These are phyloP conservation scores for Hippophae gyantsensis DNA, from an alignment of 306 rosid genomes.

Conservation along the genomic window DNA sequence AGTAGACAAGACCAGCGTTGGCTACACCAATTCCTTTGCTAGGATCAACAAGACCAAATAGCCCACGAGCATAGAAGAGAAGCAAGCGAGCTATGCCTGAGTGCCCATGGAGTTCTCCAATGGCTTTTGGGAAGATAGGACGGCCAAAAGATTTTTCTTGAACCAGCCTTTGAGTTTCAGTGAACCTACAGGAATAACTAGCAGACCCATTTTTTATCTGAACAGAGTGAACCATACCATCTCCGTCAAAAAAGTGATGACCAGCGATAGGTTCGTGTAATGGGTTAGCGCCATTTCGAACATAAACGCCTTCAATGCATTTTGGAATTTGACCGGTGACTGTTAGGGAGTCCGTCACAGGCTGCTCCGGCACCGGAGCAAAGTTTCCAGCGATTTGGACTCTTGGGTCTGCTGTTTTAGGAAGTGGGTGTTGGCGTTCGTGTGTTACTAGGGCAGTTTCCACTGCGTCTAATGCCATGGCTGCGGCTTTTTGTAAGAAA, in stretches of 20 bases:
- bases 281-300: conserved; percentile 92
- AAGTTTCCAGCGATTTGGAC: conserved; percentile 91
- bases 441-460: conserved; percentile 44
- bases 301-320: conserved; percentile 72
- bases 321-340: conserved; percentile 58
- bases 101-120: conserved; percentile 96
- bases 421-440: conserved; percentile 55
- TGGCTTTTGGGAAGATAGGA: conserved; percentile 82
- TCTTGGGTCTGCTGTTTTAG: conserved; percentile 79
- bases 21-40: conserved; percentile 80
- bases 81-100: conserved; percentile 78
- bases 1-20: conserved; percentile 86
- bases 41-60: conserved; percentile 56
- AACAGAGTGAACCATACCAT: conserved; percentile 93
- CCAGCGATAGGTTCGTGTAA: conserved; percentile 73
- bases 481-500: conserved; percentile 40
- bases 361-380: conserved; percentile 73
- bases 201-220: conserved; percentile 37
- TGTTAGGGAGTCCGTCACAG: conserved; percentile 31
- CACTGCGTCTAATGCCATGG: conserved; percentile 51
- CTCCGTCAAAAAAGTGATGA: conserved; percentile 96
- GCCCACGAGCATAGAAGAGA: conserved; percentile 61
- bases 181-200: conserved; percentile 77
- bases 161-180: conserved; percentile 57
- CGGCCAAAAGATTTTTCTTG: conserved; percentile 65